Evolutionary conservation across 1,139 yeast genomes (phyloP), one percentile per base, ranked within the genome.

Genomic region (Candida freyschussii): DNA sequence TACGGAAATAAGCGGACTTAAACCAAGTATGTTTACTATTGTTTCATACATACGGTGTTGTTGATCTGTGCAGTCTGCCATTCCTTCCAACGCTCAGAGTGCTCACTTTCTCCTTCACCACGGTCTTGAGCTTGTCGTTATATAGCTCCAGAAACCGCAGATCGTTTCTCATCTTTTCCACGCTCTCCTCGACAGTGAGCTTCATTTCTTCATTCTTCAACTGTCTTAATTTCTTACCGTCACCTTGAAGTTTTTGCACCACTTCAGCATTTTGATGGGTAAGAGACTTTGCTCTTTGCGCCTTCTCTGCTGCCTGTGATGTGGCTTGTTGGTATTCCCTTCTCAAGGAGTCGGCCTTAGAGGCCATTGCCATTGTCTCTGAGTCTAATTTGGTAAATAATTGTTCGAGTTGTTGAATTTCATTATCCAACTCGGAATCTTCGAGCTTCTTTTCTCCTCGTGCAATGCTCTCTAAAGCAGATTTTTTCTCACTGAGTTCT

Each of bases 291-390:
- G 69, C 45, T 13, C 45, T 44, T 0, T 54, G 50, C 1, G 81
- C 66, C 21, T 62, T 48, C 28, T 69, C 73, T 1, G 78, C 81
- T 0, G 86, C 86, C 13, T 56, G 58, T 0, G 75, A 58, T 0
- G 85, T 77, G 19, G 59, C 58, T 6, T 51, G 46, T 53, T 78
- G 87, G 48, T 80, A 80, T 27, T 64, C 50, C 2, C 44, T 43
- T 38, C 86, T 59, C 7, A 68, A 48, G 0, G 43, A 32, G 20
- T 74, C 79, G 9, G 37, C 66, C 65, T 30, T 60, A 4, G 6
- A 13, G 6, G 25, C 13, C 24, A 26, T 7, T 12, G 65, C 4
- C 44, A 44, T 6, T 48, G 47, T 17, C 63, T 47, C 33, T 7
- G 9, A 5, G n/a, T 27, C 24, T 6, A 40, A 19, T 4, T 7